Conservation (phyloP, 2,329 filamentous ascomycete genomes). For the Fusarium agapanthi region DNA sequence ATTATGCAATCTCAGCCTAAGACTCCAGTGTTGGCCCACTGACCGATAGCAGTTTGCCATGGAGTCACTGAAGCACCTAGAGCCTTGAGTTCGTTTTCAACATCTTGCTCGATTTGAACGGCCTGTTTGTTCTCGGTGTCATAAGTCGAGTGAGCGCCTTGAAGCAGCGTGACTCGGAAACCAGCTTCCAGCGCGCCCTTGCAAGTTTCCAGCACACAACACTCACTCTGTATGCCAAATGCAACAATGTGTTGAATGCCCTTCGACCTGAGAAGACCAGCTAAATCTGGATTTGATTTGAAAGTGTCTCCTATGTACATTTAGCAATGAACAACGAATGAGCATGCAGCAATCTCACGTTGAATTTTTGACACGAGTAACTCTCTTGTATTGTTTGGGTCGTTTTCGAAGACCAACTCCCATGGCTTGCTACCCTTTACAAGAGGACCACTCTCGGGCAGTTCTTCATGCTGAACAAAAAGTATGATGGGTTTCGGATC, state of each 20-base stretch:
- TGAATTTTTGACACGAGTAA: slow-evolving; percentile 4
- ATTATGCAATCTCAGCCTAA: background rate
- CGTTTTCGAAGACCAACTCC: slow-evolving; percentile 5
- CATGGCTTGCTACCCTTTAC: slow-evolving; percentile 10
- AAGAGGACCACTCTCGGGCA: background rate
- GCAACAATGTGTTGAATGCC: slow-evolving; percentile 11
- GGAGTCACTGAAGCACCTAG: background rate
- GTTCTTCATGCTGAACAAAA: slow-evolving; percentile 26
- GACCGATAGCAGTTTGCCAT: background rate
- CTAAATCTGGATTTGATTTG: slow-evolving; percentile 9
- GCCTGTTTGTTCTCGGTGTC: background rate
- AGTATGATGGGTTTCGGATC: background rate
- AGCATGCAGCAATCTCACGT: background rate
- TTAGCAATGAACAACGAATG: background rate
- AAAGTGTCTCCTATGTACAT: slow-evolving; percentile 10
- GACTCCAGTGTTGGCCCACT: background rate
- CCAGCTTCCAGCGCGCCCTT: slow-evolving; percentile 21
- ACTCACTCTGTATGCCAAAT: slow-evolving; percentile 26
- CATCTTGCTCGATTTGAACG: background rate
- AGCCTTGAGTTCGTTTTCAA: slow-evolving; percentile 1
- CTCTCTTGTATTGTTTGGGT: background rate
- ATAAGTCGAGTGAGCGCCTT: slow-evolving; percentile 25
- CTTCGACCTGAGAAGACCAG: background rate
- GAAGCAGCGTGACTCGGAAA: slow-evolving; percentile 12
- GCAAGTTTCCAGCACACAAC: slow-evolving; percentile 20